A percentile compares a stretch with the other conserved stretches of the same genome.
Evolutionary conservation across 2,329 filamentous ascomycete genomes (phyloP).

Genomic region (Cercospora janseana): DNA sequence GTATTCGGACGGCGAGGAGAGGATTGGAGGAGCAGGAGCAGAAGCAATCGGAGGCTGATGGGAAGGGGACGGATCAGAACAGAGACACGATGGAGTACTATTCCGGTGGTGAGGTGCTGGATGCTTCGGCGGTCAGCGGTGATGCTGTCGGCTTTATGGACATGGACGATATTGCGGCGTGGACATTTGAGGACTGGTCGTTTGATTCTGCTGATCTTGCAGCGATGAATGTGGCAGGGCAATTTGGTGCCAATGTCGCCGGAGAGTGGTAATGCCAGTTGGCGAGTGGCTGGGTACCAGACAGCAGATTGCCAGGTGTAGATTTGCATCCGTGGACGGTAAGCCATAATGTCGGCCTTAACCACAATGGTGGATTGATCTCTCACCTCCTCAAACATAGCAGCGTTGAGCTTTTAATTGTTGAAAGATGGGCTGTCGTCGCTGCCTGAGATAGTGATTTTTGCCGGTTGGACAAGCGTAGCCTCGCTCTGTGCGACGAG

Average conservation of each 20-base stretch:
- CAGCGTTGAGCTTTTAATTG: too few species aligned
- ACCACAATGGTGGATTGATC: too few species aligned
- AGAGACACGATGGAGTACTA: constrained; percentile 12
- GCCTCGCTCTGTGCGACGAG: too few species aligned
- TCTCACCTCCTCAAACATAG: too few species aligned
- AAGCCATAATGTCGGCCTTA: too few species aligned
- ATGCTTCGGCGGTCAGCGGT: constrained; percentile 3
- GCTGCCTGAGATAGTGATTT: too few species aligned
- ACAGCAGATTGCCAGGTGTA: too few species aligned
- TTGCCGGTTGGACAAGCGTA: too few species aligned
- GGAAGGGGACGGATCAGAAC: neutral
- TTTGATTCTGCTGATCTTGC: constrained; percentile 28
- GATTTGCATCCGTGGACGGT: too few species aligned
- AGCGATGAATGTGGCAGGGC: constrained; percentile 11
- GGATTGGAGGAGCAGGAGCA: constrained; percentile 3
- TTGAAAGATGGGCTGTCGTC: too few species aligned
- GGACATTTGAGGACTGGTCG: constrained; percentile 36
- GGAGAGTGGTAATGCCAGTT: too few species aligned
- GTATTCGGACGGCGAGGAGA: neutral
- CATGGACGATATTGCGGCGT: constrained; percentile 34
- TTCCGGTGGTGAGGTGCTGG: constrained; percentile 2
- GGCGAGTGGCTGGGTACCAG: too few species aligned
- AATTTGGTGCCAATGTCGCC: neutral
- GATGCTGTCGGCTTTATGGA: constrained; percentile 22
- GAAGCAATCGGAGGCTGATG: neutral